phyloP scores from a whole-genome alignment of 345 rosid genomes.

The Microcos paniculata region DNA sequence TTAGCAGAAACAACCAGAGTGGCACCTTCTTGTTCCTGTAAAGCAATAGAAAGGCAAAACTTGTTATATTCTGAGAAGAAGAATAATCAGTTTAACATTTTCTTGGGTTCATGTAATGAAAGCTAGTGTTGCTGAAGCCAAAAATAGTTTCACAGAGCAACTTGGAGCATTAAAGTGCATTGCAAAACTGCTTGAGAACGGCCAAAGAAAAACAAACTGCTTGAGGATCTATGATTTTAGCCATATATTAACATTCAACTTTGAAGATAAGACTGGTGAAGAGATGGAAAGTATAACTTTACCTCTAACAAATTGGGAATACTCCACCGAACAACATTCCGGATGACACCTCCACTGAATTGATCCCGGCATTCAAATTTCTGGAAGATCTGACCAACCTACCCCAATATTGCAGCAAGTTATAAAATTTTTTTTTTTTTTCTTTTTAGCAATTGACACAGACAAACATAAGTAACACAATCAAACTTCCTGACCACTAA shows the following conservation, averaged over 20 bases:
- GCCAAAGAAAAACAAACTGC: neutral
- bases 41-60: constrained; percentile 19
- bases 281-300: constrained; percentile 13
- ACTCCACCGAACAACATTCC: constrained; percentile 88
- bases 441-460: neutral
- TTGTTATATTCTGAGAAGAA: neutral
- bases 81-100: neutral
- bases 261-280: constrained; percentile 8
- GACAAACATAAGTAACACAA: neutral
- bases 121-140: neutral
- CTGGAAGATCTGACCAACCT: constrained; percentile 90
- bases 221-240: neutral
- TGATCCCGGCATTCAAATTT: constrained; percentile 68
- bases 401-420: constrained; percentile 1
- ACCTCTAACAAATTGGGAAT: constrained; percentile 78
- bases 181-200: neutral
- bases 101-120: neutral
- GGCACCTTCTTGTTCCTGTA: constrained; percentile 85
- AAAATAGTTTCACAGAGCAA: neutral
- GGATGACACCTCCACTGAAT: constrained; percentile 60
- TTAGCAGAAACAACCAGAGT: constrained; percentile 90
- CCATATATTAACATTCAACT: constrained; percentile 14
- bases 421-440: no score
- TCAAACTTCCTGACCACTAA: neutral
- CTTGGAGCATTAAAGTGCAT: neutral